Evolutionary conservation across 2,329 filamentous ascomycete species (phyloP).

Genomic region (Nemania sp.): DNA sequence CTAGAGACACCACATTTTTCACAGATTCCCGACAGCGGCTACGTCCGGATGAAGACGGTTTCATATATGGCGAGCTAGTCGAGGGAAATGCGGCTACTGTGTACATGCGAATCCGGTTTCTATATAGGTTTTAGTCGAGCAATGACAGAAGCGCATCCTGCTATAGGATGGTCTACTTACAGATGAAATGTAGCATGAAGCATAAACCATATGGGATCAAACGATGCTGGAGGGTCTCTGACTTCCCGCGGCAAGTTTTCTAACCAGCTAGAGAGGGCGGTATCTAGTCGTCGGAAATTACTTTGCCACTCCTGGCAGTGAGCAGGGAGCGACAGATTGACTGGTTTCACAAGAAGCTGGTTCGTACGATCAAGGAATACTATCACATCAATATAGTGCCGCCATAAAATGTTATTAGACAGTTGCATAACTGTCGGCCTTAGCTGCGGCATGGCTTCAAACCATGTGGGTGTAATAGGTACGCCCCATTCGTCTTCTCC

Average conservation of each 20-base stretch:
- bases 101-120: slow-evolving; percentile 11
- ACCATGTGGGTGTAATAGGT: slow-evolving; percentile 8
- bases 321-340: slow-evolving; percentile 16
- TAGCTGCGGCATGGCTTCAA: slow-evolving; percentile 13
- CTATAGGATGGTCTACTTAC: not conserved
- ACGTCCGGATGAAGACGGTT: slow-evolving; percentile 3
- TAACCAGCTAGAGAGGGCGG: slow-evolving; percentile 14
- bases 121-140: not conserved
- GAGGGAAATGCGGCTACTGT: slow-evolving; percentile 10
- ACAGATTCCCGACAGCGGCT: not conserved
- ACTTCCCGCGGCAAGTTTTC: slow-evolving; percentile 14
- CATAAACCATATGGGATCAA: slow-evolving; percentile 19
- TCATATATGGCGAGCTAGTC: slow-evolving; percentile 13
- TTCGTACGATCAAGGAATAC: slow-evolving; percentile 19
- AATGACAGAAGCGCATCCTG: not conserved
- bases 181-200: slow-evolving; percentile 13
- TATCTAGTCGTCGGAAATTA: slow-evolving; percentile 13
- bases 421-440: not conserved
- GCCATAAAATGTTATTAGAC: slow-evolving; percentile 13
- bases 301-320: slow-evolving; percentile 16
- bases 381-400: slow-evolving; percentile 17
- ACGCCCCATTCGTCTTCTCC: slow-evolving; percentile 19
- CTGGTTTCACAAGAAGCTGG: slow-evolving; percentile 19
- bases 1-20: slow-evolving; percentile 1
- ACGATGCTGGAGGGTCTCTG: slow-evolving; percentile 2